Base-by-base conservation (phyloP, 257 asterid genomes). In the Handroanthus guayacan region DNA sequence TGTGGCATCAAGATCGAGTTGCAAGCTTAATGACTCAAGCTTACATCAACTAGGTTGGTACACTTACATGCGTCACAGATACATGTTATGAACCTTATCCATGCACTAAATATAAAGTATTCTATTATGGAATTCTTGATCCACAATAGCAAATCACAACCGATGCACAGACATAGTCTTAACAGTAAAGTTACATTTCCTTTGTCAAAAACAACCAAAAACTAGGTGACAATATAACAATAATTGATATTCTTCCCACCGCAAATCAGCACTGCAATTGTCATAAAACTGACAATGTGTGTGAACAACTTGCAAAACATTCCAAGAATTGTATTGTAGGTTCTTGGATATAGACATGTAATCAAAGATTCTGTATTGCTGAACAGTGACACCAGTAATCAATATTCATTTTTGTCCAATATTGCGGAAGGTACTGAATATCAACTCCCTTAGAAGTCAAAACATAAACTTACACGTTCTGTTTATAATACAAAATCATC, bases 401-500 rank as follows among this genome's bases (percentile, higher is more conserved):
- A 11, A 45, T 4, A 48, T n/a, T 52, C 71, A 58, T n/a, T 34
- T 54, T 63, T 47, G 66, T 34, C 41, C 69, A 50, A n/a, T 9
- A 56, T 43, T 14, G 44, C 63, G 55, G 52, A 64, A 63, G 25
- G 78, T 34, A 55, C 31, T 50, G 25, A 10, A 45, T 58, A 18
- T 47, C 18, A 45, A 79, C 56, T 68, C 36, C 62, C 31, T 48
- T 14, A 37, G 74, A 80, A 63, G 51, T 31, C 31, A 18, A 71
- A 60, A 16, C 11, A 74, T 38, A 68, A 68, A 75, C 17, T 74
- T 61, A 66, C 36, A 48, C 63, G 0, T 67, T 31, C 48, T 61
- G 5, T 67, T 57, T 63, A 63, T 65, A 13, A 68, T 36, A 43
- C 20, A 76, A 39, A 62, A 65, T 65, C 37, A 38, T 62, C 78